Conservation (phyloP, 495 filamentous ascomycete species). For the Amphirosellinia nigrospora region DNA sequence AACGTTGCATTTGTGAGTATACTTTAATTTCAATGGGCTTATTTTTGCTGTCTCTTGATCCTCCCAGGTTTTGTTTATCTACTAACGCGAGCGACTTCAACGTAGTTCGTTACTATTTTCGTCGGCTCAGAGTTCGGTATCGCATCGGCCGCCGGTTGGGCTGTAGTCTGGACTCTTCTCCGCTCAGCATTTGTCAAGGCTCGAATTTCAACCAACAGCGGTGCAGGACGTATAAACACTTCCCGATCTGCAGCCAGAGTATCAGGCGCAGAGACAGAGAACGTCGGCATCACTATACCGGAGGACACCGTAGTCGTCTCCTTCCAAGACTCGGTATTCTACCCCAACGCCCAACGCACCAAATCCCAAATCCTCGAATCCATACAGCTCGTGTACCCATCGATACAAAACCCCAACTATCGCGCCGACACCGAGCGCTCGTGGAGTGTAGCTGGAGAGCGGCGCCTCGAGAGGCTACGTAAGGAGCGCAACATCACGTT, state of each 20-base stretch:
- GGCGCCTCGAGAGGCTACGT: conserved; percentile 40
- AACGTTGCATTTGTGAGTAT: conserved; percentile 49
- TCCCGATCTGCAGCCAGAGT: conserved; percentile 20
- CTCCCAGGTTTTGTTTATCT: not conserved
- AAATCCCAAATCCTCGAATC: conserved; percentile 49
- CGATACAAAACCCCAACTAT: conserved; percentile 42
- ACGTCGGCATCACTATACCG: conserved; percentile 34
- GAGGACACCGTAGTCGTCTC: conserved; percentile 49
- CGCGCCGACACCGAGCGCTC: conserved; percentile 44
- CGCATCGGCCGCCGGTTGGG: conserved; percentile 53
- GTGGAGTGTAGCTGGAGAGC: conserved; percentile 54
- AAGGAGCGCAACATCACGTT: conserved; percentile 28
- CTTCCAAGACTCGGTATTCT: conserved; percentile 53
- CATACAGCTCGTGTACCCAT: conserved; percentile 46
- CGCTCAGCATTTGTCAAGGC: conserved; percentile 49
- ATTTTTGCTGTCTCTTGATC: not conserved
- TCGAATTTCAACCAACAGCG: conserved; percentile 29
- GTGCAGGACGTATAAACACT: conserved; percentile 16
- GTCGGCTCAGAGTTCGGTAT: conserved; percentile 56
- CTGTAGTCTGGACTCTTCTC: conserved; percentile 52
- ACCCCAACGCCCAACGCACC: conserved; percentile 54
- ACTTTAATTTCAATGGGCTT: not conserved
- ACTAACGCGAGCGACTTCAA: not conserved
- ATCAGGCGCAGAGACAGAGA: conserved; percentile 27
- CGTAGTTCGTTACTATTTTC: conserved; percentile 53